These are phyloP conservation scores for Xylariaceae sp. DNA, from an alignment of 2,329 filamentous ascomycete species.

Conservation along the genomic window DNA sequence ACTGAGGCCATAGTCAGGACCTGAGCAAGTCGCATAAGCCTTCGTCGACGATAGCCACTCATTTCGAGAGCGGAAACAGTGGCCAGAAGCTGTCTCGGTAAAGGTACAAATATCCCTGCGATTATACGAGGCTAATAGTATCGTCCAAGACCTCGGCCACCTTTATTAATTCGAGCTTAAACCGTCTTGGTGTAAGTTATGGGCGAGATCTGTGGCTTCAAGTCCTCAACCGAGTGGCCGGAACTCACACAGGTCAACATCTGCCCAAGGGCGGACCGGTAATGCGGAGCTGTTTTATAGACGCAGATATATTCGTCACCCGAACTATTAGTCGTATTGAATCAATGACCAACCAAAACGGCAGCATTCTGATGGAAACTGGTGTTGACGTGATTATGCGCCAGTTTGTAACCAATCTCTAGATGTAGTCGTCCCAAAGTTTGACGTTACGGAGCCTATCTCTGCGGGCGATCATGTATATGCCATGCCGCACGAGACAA, in stretches of 20 bases:
- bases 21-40: constrained; percentile 16
- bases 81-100: not conserved
- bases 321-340: constrained; percentile 20
- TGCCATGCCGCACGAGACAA: not conserved
- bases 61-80: constrained; percentile 2
- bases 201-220: not conserved
- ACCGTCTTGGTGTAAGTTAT: not conserved
- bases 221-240: not conserved
- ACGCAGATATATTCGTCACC: constrained; percentile 11
- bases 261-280: not conserved
- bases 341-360: constrained; percentile 14
- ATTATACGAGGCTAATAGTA: not conserved
- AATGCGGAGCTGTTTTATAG: constrained; percentile 6
- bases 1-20: constrained; percentile 21
- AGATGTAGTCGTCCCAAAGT: constrained; percentile 8
- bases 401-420: constrained; percentile 14
- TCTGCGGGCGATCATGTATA: constrained; percentile 15
- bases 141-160: not conserved
- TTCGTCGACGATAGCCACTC: constrained; percentile 15
- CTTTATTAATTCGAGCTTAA: not conserved
- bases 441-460: not conserved
- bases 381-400: constrained; percentile 14
- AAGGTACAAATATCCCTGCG: not conserved
- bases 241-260: not conserved
- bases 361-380: constrained; percentile 16